phyloP scores from a whole-genome alignment of 352 stramenopile species.

The Salisapilia sapeloensis region DNA sequence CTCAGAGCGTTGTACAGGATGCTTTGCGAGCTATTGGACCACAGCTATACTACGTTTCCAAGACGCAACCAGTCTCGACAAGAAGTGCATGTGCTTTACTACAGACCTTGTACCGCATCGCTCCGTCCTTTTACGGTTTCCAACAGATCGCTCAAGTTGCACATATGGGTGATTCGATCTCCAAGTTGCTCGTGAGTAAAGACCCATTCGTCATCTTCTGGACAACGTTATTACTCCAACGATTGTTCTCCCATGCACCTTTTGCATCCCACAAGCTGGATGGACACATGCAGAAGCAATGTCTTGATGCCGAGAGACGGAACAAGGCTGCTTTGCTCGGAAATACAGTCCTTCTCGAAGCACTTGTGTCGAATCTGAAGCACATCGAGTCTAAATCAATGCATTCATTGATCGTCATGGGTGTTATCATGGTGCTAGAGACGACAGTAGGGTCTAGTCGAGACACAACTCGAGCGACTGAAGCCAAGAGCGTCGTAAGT shows the following conservation, averaged over 20 bases:
- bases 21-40: constrained; percentile 62
- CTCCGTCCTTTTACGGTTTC: constrained; percentile 75
- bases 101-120: constrained; percentile 73
- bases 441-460: constrained; percentile 75
- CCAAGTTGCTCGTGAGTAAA: constrained; percentile 54
- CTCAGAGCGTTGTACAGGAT: constrained; percentile 54
- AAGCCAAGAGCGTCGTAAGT: constrained; percentile 43
- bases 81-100: constrained; percentile 53
- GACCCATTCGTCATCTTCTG: constrained; percentile 81
- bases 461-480: constrained; percentile 63
- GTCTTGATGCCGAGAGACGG: constrained; percentile 8
- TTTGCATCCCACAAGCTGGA: constrained; percentile 13
- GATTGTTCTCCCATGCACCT: constrained; percentile 42
- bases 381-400: no score
- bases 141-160: constrained; percentile 59
- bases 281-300: constrained; percentile 10
- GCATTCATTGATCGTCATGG: constrained; percentile 88
- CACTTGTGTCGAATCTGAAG: no score
- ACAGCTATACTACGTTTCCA: constrained; percentile 64
- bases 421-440: constrained; percentile 83
- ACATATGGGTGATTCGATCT: constrained; percentile 65
- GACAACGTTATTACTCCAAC: constrained; percentile 51
- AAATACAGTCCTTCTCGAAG: no score
- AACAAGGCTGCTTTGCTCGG: no score
- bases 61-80: constrained; percentile 39